Percentiles rank a stretch among this genome's conserved stretches.
Conservation (phyloP, 257 asterid genomes). For the Buddleja alternifolia region DNA sequence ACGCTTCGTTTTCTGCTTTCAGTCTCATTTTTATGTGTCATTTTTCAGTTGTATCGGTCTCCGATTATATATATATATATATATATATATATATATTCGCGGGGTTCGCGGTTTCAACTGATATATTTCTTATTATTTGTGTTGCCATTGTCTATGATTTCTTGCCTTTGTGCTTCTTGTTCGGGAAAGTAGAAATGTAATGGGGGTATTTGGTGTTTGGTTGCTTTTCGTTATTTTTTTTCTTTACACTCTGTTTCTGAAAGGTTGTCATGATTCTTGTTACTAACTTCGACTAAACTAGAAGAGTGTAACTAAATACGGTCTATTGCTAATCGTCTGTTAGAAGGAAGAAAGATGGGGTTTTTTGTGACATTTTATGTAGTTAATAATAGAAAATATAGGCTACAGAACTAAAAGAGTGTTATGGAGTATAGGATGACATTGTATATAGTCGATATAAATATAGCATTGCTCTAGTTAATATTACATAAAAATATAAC, state of each 20-base stretch:
- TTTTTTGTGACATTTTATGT: neutral
- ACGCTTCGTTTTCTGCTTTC: neutral
- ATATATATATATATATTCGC: too few species aligned
- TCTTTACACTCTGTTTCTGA: too few species aligned
- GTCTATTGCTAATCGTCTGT: neutral
- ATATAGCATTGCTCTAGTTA: too few species aligned
- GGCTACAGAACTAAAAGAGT: too few species aligned
- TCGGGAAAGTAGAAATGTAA: neutral
- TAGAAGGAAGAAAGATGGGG: neutral
- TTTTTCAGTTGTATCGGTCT: neutral
- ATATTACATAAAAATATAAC: neutral
- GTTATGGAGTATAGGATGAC: too few species aligned
- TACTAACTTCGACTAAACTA: neutral
- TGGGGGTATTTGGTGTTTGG: too few species aligned
- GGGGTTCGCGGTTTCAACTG: too few species aligned
- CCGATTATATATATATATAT: too few species aligned
- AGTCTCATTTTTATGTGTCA: neutral
- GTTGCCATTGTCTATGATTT: neutral
- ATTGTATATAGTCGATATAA: too few species aligned
- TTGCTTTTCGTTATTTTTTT: too few species aligned
- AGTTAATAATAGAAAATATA: too few species aligned
- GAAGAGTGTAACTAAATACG: neutral
- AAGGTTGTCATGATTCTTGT: too few species aligned
- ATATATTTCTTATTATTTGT: neutral
- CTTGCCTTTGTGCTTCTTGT: neutral